Evolutionary conservation across 1,139 yeast species (phyloP).

Genomic region (Ashbya aceris): DNA sequence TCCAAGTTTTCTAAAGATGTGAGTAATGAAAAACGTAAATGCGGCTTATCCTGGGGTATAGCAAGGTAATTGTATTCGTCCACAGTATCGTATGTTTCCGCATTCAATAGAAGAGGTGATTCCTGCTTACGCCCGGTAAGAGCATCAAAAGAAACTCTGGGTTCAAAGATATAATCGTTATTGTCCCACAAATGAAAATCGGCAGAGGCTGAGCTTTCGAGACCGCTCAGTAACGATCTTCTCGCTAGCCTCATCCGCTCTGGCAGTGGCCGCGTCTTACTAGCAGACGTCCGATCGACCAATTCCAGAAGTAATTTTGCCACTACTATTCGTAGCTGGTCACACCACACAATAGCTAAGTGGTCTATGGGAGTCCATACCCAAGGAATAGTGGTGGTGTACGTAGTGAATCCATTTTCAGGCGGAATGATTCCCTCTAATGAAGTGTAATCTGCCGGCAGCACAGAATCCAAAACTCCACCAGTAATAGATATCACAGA

Average conservation of each 20-base stretch:
- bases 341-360: slow-evolving; percentile 95
- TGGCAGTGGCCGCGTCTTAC: slow-evolving; percentile 41
- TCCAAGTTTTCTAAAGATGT: too few species aligned
- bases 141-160: slow-evolving; percentile 8
- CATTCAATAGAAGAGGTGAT: too few species aligned
- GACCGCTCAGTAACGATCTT: slow-evolving; percentile 46
- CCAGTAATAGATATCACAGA: slow-evolving; percentile 78
- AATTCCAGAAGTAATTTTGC: slow-evolving; percentile 53
- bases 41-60: too few species aligned
- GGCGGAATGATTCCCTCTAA: slow-evolving; percentile 65
- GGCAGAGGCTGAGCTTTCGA: slow-evolving; percentile 36
- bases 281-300: slow-evolving; percentile 38
- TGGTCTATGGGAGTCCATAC: slow-evolving; percentile 97
- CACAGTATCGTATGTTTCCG: too few species aligned
- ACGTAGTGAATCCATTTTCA: slow-evolving; percentile 72
- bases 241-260: slow-evolving; percentile 53
- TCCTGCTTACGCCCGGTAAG: neutral
- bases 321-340: slow-evolving; percentile 61
- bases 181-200: slow-evolving; percentile 16
- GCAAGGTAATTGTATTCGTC: too few species aligned
- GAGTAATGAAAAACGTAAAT: too few species aligned
- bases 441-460: slow-evolving; percentile 91
- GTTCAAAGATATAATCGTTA: neutral
- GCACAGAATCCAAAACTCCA: slow-evolving; percentile 68
- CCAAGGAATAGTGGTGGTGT: slow-evolving; percentile 75